Evolutionary conservation across 495 filamentous ascomycete species (phyloP).

Genomic region (Xylaria cubensis): DNA sequence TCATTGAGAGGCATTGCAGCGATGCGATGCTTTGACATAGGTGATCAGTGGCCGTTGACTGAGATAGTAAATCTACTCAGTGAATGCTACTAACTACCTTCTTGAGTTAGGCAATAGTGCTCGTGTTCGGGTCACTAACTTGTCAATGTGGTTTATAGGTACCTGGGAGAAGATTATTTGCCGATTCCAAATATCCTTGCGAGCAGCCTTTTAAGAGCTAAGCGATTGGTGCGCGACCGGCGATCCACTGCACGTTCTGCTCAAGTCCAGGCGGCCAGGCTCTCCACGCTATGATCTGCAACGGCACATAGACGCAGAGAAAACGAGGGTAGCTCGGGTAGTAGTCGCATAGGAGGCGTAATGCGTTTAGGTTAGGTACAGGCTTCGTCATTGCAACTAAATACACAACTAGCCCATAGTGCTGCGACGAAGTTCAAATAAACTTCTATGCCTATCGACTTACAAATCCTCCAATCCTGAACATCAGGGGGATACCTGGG

Average conservation of each 20-base stretch:
- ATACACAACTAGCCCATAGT: background rate
- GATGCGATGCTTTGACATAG: background rate
- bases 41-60: background rate
- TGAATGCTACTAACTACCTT: background rate
- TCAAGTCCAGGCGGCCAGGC: background rate
- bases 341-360: background rate
- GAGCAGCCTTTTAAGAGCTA: slow-evolving; percentile 5
- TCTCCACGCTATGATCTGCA: slow-evolving; percentile 7
- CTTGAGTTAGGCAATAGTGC: background rate
- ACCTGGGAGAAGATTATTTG: background rate
- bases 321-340: slow-evolving; percentile 6
- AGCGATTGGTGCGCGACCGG: slow-evolving; percentile 18
- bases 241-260: slow-evolving; percentile 9
- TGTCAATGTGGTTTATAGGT: background rate
- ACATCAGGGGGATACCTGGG: slow-evolving; percentile 15
- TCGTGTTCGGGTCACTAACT: slow-evolving; percentile 12
- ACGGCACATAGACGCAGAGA: background rate
- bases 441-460: background rate
- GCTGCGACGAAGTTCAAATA: background rate
- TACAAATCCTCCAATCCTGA: slow-evolving; percentile 10
- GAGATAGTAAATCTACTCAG: background rate
- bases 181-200: slow-evolving; percentile 18
- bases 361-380: background rate
- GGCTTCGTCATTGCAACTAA: slow-evolving; percentile 18
- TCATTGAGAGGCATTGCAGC: background rate